A percentile compares a stretch with the other conserved stretches of the same genome.
Evolutionary conservation across 306 rosid species (phyloP).

Genomic region (Fagus crenata): DNA sequence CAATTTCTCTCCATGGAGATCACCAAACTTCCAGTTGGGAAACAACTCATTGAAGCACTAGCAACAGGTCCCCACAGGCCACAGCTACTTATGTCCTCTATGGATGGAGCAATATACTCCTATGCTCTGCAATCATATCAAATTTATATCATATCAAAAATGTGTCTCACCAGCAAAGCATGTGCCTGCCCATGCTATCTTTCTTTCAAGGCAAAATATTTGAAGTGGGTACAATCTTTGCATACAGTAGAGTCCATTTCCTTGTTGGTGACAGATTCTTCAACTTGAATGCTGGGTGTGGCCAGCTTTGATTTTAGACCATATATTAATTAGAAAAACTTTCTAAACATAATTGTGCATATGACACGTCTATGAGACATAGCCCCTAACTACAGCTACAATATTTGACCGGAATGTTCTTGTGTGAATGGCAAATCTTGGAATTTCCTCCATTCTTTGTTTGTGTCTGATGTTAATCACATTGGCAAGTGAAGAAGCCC

Average conservation of each 20-base stretch:
- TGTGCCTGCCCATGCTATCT: constrained; percentile 62
- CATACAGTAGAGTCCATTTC: background rate
- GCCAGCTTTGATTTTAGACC: no score
- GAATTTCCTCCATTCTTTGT: background rate
- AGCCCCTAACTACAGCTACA: no score
- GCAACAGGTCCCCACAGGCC: constrained; percentile 29
- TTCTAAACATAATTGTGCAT: no score
- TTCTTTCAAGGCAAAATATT: constrained; percentile 23
- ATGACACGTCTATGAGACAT: no score
- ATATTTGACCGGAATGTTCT: no score
- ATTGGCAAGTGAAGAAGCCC: no score
- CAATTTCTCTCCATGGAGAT: constrained; percentile 35
- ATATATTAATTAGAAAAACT: no score
- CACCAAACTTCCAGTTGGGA: constrained; percentile 57
- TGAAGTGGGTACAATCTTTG: constrained; percentile 7
- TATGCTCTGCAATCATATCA: constrained; percentile 31
- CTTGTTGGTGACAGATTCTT: background rate
- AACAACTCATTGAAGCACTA: constrained; percentile 81
- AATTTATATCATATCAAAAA: constrained; percentile 29
- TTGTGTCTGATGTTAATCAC: no score
- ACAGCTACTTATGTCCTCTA: constrained; percentile 50
- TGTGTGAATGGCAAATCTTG: constrained; percentile 2
- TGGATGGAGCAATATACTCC: constrained; percentile 39
- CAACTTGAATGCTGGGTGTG: background rate
- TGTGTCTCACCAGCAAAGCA: constrained; percentile 49